These are phyloP conservation scores for Hypocrella siamensis DNA, from an alignment of 2,329 filamentous ascomycete species.

Conservation along the genomic window DNA sequence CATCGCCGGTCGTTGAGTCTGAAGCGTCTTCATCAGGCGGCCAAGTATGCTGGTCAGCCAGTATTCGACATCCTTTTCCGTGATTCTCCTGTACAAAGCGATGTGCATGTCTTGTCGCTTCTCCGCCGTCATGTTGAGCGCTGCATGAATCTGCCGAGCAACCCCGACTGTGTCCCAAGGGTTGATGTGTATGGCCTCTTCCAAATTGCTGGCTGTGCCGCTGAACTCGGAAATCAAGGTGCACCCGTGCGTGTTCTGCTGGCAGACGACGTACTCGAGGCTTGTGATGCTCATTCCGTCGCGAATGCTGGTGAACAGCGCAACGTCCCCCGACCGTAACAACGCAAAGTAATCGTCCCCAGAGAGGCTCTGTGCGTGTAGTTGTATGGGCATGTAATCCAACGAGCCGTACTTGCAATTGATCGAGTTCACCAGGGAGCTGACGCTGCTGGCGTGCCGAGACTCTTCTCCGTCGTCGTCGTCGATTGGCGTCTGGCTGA, in stretches of 20 bases:
- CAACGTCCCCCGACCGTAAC: slow-evolving; percentile 73
- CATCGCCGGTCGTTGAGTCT: not conserved
- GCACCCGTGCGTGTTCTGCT: slow-evolving; percentile 71
- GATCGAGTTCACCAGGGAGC: slow-evolving; percentile 75
- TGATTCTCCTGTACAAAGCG: slow-evolving; percentile 3
- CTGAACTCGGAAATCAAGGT: slow-evolving; percentile 96
- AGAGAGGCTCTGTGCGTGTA: slow-evolving; percentile 81
- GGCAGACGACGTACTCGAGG: slow-evolving; percentile 83
- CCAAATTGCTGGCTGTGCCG: slow-evolving; percentile 72
- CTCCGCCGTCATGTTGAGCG: slow-evolving; percentile 56
- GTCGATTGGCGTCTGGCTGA: slow-evolving; percentile 65
- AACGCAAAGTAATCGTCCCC: slow-evolving; percentile 87
- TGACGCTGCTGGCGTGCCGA: slow-evolving; percentile 74
- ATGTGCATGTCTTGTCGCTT: slow-evolving; percentile 26
- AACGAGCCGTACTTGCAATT: slow-evolving; percentile 81
- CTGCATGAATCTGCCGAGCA: slow-evolving; percentile 65
- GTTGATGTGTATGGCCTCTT: slow-evolving; percentile 83
- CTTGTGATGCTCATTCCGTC: slow-evolving; percentile 98
- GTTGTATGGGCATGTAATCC: slow-evolving; percentile 79
- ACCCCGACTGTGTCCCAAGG: slow-evolving; percentile 82
- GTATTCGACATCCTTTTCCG: slow-evolving; percentile 2
- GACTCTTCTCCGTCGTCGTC: slow-evolving; percentile 63
- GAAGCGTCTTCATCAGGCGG: slow-evolving; percentile 2
- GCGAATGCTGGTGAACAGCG: slow-evolving; percentile 82
- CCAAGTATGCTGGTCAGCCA: slow-evolving; percentile 1